Evolutionary conservation across 2,329 filamentous ascomycete species (phyloP), one percentile per base, ranked within the genome.

Genomic region (Berkeleyomyces basicola): DNA sequence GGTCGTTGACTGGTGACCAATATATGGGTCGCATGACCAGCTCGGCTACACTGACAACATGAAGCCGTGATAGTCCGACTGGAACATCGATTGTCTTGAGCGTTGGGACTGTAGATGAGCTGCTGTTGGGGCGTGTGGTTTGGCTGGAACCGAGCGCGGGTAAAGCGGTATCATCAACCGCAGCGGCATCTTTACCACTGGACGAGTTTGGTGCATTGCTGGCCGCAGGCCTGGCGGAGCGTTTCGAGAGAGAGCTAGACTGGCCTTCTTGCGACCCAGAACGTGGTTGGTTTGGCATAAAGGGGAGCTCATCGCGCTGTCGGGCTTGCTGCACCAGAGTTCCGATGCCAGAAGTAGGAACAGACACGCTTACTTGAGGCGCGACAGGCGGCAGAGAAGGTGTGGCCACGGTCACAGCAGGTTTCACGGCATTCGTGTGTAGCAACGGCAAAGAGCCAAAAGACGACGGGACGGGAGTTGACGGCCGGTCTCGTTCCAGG

Each of bases 21-120:
- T 99, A 99, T 65, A 97, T 96, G 0, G 93, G 93, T 72, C 91
- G 89, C 90, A 99, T 95, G 69, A 88, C 80, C 42, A 95, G 75
- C 61, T 81, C 81, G 31, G 92, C 90, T 68, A 97, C 78, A 64
- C 88, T 84, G 1, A 97, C 92, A 69, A 91, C 82, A 71, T 99
- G 92, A 64, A 99, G 77, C 67, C 90, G 82, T n/a, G 91, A 95
- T 4, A 93, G 78, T 0, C 93, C 93, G 1, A 97, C 92, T 3
- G 90, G 84, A 2, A 97, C 84, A 64, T 87, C 84, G 7, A 31
- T 39, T 37, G 14, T 36, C 14, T 39, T 36, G 7, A 39, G 51
- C 7, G 36, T 7, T 3, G 16, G 36, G 33, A 14, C 51, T 55
- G 36, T 37, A 11, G n/a, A n/a, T 16, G 51, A 39, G n/a, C 39